These are phyloP conservation scores for Silene uniflora DNA, from an alignment of 148 eudicot species.

Conservation along the genomic window DNA sequence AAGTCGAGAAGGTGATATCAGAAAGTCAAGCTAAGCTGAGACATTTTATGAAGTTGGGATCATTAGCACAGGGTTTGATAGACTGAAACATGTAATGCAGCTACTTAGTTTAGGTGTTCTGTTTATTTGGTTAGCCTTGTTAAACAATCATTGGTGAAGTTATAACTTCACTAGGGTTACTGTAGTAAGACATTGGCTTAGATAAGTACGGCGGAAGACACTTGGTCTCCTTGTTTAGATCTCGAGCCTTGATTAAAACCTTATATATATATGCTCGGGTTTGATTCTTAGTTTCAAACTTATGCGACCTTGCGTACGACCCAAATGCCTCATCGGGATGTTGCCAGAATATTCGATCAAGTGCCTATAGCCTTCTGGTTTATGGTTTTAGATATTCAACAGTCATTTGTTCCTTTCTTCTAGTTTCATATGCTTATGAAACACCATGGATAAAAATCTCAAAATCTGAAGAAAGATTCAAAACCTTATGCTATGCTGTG, in stretches of 20 bases:
- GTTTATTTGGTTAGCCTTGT: neutral
- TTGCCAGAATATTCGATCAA: neutral
- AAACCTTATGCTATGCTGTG: no score
- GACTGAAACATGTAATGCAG: neutral
- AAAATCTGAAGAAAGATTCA: no score
- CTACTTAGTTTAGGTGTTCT: neutral
- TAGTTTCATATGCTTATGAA: no score
- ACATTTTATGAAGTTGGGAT: neutral
- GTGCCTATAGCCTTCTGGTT: neutral
- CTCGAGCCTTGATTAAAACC: no score
- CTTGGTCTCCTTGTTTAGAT: no score
- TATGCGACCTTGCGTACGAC: neutral
- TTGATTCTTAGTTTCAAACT: neutral
- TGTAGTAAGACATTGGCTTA: no score
- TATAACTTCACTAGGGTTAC: neutral
- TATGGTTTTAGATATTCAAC: neutral
- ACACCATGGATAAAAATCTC: no score
- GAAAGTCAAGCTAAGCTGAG: constrained; percentile 11
- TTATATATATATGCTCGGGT: neutral
- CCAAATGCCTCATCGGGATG: neutral
- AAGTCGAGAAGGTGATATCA: neutral
- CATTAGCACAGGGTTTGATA: constrained; percentile 3
- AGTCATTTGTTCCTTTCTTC: neutral
- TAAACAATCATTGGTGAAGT: neutral
- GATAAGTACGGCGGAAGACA: no score